phyloP scores from a whole-genome alignment of 495 filamentous ascomycete species.

The Parathielavia appendiculata region DNA sequence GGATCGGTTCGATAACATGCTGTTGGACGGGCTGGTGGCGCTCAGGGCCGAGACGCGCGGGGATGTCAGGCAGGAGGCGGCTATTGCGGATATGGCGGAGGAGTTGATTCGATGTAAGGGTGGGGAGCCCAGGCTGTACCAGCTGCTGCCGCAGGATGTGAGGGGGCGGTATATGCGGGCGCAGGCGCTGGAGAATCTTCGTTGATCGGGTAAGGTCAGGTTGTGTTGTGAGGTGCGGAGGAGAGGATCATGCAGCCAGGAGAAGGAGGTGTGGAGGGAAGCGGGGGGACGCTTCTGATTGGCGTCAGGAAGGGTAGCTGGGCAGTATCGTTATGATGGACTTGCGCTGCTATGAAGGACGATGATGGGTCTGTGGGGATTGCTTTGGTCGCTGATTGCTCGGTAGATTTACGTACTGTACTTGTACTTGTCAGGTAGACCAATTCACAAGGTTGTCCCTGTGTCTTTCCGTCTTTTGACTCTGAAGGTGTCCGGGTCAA shows the following conservation, averaged over 20 bases:
- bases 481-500: too few species aligned
- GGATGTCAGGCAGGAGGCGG: slow-evolving; percentile 49
- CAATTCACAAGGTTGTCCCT: too few species aligned
- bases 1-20: slow-evolving; percentile 48
- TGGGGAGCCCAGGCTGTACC: slow-evolving; percentile 25
- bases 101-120: slow-evolving; percentile 26
- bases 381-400: background rate
- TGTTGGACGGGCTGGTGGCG: slow-evolving; percentile 59
- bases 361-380: background rate
- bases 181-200: slow-evolving; percentile 26
- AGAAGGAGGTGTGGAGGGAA: background rate
- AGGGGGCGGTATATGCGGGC: slow-evolving; percentile 25
- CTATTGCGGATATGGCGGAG: slow-evolving; percentile 76
- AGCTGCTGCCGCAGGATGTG: slow-evolving; percentile 31
- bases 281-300: background rate
- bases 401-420: too few species aligned
- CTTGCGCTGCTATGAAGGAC: background rate
- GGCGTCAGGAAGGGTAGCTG: too few species aligned
- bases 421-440: background rate
- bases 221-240: background rate
- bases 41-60: slow-evolving; percentile 54
- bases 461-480: too few species aligned
- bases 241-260: background rate
- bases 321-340: background rate
- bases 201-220: slow-evolving; percentile 14